Conservation (phyloP, 331 rosid species). For the Acacia concinna region DNA sequence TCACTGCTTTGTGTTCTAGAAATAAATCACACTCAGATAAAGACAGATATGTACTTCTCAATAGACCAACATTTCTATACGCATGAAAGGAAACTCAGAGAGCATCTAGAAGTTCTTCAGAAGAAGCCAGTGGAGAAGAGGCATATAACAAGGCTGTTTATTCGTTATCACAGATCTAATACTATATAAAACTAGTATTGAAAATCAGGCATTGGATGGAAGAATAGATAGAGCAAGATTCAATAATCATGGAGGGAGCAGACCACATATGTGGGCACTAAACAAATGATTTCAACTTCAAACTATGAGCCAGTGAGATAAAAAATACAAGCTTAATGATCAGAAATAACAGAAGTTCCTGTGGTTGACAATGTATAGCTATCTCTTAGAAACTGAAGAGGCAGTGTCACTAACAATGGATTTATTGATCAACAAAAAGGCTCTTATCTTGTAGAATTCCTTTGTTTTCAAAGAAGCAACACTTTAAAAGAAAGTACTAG, state of each 20-base stretch:
- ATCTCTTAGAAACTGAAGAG: neutral
- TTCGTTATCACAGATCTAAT: neutral
- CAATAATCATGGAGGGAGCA: neutral
- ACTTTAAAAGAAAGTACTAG: neutral
- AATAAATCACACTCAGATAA: neutral
- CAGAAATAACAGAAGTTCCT: neutral
- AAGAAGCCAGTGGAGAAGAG: neutral
- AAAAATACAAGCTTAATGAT: neutral
- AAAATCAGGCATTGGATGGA: conserved; percentile 13
- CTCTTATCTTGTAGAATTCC: neutral
- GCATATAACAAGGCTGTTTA: neutral
- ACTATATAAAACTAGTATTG: neutral
- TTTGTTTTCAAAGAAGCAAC: neutral
- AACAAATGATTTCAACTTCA: neutral
- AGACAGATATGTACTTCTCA: neutral
- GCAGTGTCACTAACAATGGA: neutral
- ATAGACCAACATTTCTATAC: neutral
- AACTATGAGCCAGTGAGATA: neutral
- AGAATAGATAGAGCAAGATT: neutral
- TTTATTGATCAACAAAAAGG: neutral
- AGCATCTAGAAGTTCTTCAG: conserved; percentile 1
- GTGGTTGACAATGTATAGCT: neutral
- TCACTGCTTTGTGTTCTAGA: neutral
- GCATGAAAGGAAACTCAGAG: neutral
- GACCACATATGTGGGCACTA: conserved; percentile 5